These are phyloP conservation scores for Stereocaulon alpinum DNA, from an alignment of 495 filamentous ascomycete genomes.

Conservation along the genomic window DNA sequence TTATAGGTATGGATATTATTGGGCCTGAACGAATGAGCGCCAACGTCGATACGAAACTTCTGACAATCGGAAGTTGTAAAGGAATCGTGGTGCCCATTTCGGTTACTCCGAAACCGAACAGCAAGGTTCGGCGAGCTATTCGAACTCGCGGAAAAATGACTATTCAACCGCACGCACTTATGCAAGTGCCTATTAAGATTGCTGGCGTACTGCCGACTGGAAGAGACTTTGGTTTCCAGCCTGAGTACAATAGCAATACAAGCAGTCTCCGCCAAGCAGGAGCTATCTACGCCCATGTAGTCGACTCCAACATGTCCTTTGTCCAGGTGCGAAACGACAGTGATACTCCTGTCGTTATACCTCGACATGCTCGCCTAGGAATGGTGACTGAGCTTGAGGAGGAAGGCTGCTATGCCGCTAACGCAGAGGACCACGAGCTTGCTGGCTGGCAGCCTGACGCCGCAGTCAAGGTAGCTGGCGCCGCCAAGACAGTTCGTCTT, in stretches of 20 bases:
- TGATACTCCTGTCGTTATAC: not conserved
- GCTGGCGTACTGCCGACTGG: no score
- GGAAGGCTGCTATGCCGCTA: no score
- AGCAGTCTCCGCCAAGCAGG: no score
- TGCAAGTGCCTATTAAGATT: no score
- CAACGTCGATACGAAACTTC: not conserved
- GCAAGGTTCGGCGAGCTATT: no score
- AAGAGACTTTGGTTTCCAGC: not conserved
- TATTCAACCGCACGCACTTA: no score
- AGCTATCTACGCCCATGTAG: not conserved
- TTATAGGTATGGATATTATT: slow-evolving; percentile 1
- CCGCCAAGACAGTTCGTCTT: not conserved
- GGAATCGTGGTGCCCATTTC: not conserved
- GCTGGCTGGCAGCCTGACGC: not conserved
- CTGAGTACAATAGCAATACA: no score
- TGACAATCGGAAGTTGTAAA: not conserved
- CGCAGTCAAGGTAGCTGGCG: not conserved
- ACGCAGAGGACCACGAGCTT: no score
- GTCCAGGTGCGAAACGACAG: not conserved
- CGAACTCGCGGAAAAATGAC: no score
- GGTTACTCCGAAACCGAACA: no score
- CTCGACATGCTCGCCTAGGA: no score
- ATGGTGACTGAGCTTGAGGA: no score
- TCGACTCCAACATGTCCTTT: not conserved
- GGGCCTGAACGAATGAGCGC: not conserved